Evolutionary conservation across 768 basidiomycete genomes (phyloP).

Genomic region (Suillus spraguei): DNA sequence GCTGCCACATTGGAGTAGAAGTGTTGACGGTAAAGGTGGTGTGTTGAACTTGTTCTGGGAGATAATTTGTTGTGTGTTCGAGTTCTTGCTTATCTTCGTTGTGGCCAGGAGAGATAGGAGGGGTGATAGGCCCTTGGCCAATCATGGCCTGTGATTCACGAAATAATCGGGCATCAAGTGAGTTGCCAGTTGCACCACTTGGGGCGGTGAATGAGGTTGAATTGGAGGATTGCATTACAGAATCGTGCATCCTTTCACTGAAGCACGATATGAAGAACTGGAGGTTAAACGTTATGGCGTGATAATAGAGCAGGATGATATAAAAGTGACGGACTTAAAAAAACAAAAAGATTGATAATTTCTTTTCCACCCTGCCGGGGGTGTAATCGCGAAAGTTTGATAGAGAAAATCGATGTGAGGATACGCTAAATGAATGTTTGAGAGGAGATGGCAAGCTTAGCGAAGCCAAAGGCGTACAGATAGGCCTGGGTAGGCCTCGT

Average conservation of each 20-base stretch:
- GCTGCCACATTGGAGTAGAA: conserved; percentile 18
- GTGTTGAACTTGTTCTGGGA: conserved; percentile 16
- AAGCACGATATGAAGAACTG: conserved; percentile 10
- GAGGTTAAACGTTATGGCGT: conserved; percentile 6
- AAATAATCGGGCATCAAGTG: conserved; percentile 23
- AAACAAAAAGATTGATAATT: background rate
- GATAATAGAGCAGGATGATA: background rate
- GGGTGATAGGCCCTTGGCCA: conserved; percentile 66
- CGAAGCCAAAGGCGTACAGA: conserved; percentile 2
- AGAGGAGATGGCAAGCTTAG: background rate
- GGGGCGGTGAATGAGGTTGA: conserved; percentile 17
- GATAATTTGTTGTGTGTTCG: conserved; percentile 10
- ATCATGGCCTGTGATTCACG: conserved; percentile 47
- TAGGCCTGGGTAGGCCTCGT: background rate
- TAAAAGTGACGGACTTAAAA: background rate
- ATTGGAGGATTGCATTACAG: conserved; percentile 24
- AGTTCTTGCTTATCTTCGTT: conserved; percentile 39
- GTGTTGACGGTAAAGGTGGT: conserved; percentile 12
- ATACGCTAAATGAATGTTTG: conserved; percentile 4
- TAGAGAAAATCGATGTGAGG: background rate
- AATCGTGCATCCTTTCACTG: conserved; percentile 26
- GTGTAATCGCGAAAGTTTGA: background rate
- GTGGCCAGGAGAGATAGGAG: conserved; percentile 64
- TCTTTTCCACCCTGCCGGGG: conserved; percentile 6
- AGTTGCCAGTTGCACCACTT: conserved; percentile 11